Evolutionary conservation across 2,329 filamentous ascomycete species (phyloP).

Genomic region (Monosporascus sp.): DNA sequence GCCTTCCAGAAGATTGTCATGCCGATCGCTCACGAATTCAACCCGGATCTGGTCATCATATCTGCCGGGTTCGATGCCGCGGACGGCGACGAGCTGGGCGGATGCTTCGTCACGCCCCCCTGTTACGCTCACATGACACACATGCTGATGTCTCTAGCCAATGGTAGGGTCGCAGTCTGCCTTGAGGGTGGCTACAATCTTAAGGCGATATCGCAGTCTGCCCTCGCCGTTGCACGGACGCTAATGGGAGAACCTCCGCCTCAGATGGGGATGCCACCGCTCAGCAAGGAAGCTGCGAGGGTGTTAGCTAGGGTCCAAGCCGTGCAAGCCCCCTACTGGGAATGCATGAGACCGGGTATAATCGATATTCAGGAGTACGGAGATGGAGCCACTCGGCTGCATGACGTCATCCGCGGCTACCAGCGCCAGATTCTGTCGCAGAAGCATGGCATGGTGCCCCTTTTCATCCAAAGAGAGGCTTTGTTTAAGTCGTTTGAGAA

Average conservation of each 20-base stretch:
- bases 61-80: slow-evolving; percentile 96
- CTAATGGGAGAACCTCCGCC: slow-evolving; percentile 92
- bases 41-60: slow-evolving; percentile 91
- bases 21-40: slow-evolving; percentile 90
- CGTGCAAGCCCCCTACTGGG: slow-evolving; percentile 70
- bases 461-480: slow-evolving; percentile 71
- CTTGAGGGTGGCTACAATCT: slow-evolving; percentile 96
- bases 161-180: slow-evolving; percentile 85
- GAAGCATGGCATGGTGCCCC: slow-evolving; percentile 70
- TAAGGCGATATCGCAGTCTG: slow-evolving; percentile 84
- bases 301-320: slow-evolving; percentile 55
- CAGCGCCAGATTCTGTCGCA: slow-evolving; percentile 68
- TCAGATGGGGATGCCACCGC: slow-evolving; percentile 49
- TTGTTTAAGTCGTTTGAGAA: slow-evolving; percentile 77
- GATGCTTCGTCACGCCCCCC: slow-evolving; percentile 82
- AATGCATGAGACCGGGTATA: slow-evolving; percentile 72
- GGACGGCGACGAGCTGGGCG: slow-evolving; percentile 85
- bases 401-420: slow-evolving; percentile 73
- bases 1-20: slow-evolving; percentile 95
- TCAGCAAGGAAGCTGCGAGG: slow-evolving; percentile 52
- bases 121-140: slow-evolving; percentile 99
- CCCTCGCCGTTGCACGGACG: slow-evolving; percentile 83
- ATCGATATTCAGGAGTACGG: slow-evolving; percentile 48
- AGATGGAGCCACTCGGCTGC: slow-evolving; percentile 58
- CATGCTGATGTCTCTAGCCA: slow-evolving; percentile 93